A percentile compares a stretch with the other conserved stretches of the same genome.
phyloP scores from a whole-genome alignment of 2,329 filamentous ascomycete species.

The Colletotrichum noveboracense region DNA sequence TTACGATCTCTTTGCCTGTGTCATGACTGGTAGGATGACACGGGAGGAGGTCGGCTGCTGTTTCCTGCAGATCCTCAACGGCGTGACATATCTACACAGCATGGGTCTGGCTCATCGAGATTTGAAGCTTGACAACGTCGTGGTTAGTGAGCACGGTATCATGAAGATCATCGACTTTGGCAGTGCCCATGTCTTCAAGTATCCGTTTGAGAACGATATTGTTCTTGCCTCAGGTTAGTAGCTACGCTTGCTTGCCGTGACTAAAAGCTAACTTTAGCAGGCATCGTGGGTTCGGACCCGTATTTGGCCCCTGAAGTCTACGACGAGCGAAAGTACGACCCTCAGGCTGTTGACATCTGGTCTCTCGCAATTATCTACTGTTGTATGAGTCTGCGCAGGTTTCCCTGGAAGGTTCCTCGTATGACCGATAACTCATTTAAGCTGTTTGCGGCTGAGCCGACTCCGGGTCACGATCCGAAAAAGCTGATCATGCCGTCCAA shows the following conservation, averaged over 20 bases:
- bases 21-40: slow-evolving; percentile 98
- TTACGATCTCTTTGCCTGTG: slow-evolving; percentile 94
- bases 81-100: slow-evolving; percentile 91
- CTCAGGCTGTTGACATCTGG: slow-evolving; percentile 95
- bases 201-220: slow-evolving; percentile 92
- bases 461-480: slow-evolving; percentile 70
- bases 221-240: slow-evolving; percentile 78
- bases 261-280: slow-evolving; percentile 34
- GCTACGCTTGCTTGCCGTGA: neutral
- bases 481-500: slow-evolving; percentile 53
- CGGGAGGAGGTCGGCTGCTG: slow-evolving; percentile 89
- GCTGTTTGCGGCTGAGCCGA: slow-evolving; percentile 86
- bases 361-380: slow-evolving; percentile 98
- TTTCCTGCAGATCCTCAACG: slow-evolving; percentile 93
- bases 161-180: slow-evolving; percentile 99
- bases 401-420: slow-evolving; percentile 96
- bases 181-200: slow-evolving; percentile 94
- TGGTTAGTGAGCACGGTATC: slow-evolving; percentile 93
- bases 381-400: slow-evolving; percentile 94
- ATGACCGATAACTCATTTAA: slow-evolving; percentile 94
- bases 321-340: slow-evolving; percentile 90
- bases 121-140: slow-evolving; percentile 96
- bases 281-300: slow-evolving; percentile 83
- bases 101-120: slow-evolving; percentile 96
- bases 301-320: slow-evolving; percentile 98